Evolutionary conservation across 345 rosid genomes (phyloP), one percentile per base, ranked within the genome.

Genomic region (Nasturtium officinale): DNA sequence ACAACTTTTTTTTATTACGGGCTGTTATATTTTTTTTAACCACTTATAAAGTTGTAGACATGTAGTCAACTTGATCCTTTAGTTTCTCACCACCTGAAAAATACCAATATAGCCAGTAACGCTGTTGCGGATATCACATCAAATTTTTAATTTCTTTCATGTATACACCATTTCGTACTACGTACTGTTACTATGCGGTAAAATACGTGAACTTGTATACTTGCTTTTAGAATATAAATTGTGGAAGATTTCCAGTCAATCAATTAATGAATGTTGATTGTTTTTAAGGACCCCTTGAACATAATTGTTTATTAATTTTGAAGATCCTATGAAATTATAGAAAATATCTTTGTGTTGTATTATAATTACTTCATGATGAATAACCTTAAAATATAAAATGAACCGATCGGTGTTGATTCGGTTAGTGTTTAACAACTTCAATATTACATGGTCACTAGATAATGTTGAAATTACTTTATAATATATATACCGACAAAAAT

Each of bases 401-500:
- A 62, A 45, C 1, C 18, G 56, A 69, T 61, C 29, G 52, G 40
- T 54, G 65, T 61, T 76, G 79, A 62, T 76, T 69, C 65, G 20
- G 80, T 76, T 76, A 70, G 61, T 70, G 55, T 70, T 55, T 47
- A 69, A 69, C 71, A 69, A 57, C 71, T 55, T 56, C 67, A 56
- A 8, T 70, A 69, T 63, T 55, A 55, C 37, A 61, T 53, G 60
- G 66, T 47, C 57, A 63, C 25, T 28, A 63, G 26, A 69, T 62
- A 9, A 47, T 63, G 62, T 10, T 20, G 11, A 43, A 35, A 6
- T 32, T 51, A 67, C 54, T 55, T 69, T 45, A 54, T 30, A 45
- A 33, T 25, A 37, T 68, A 38, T 42, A 25, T 76, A 47, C 53
- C 69, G 75, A 45, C 69, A 60, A 61, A 21, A 48, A 61, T 69